Evolutionary conservation across 495 filamentous ascomycete genomes (phyloP).

Genomic region (Aspergillus egyptiacus): DNA sequence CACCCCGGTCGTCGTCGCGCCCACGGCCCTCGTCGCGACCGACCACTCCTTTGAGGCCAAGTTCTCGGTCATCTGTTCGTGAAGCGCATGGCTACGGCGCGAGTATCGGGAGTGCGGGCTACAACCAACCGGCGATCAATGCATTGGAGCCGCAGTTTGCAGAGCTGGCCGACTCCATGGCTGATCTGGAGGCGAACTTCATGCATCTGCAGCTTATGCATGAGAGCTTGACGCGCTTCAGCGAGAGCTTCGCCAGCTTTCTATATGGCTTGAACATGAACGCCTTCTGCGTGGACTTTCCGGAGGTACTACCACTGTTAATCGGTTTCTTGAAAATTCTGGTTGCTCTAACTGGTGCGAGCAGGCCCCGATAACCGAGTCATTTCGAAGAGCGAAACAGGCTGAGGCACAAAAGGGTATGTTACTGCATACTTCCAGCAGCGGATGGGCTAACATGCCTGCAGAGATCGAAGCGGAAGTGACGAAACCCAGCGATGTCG

Average conservation of each 20-base stretch:
- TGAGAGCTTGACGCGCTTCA: constrained; percentile 88
- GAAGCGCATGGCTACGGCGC: constrained; percentile 54
- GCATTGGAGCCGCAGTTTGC: constrained; percentile 82
- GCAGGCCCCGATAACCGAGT: constrained; percentile 61
- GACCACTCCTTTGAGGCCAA: constrained; percentile 86
- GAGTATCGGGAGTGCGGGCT: constrained; percentile 33
- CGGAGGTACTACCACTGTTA: constrained; percentile 56
- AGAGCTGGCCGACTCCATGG: constrained; percentile 89
- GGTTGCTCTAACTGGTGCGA: constrained; percentile 2
- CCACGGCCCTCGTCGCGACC: constrained; percentile 62
- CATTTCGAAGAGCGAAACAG: constrained; percentile 64
- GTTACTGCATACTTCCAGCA: background rate
- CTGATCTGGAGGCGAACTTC: constrained; percentile 93
- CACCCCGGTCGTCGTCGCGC: constrained; percentile 37
- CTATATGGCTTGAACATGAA: constrained; percentile 97
- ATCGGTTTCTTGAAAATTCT: background rate
- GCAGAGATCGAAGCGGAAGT: constrained; percentile 32
- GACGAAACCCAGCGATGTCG: constrained; percentile 44
- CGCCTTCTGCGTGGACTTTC: constrained; percentile 97
- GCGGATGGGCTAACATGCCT: background rate
- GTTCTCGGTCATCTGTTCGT: constrained; percentile 81
- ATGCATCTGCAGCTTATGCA: constrained; percentile 97
- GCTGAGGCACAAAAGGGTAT: constrained; percentile 44
- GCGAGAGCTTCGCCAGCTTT: constrained; percentile 92
- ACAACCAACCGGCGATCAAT: constrained; percentile 69